Percentiles rank a stretch among this genome's conserved stretches.
These are phyloP conservation scores for Erysimum cheiri DNA, from an alignment of 441 rosid species.

Conservation along the genomic window DNA sequence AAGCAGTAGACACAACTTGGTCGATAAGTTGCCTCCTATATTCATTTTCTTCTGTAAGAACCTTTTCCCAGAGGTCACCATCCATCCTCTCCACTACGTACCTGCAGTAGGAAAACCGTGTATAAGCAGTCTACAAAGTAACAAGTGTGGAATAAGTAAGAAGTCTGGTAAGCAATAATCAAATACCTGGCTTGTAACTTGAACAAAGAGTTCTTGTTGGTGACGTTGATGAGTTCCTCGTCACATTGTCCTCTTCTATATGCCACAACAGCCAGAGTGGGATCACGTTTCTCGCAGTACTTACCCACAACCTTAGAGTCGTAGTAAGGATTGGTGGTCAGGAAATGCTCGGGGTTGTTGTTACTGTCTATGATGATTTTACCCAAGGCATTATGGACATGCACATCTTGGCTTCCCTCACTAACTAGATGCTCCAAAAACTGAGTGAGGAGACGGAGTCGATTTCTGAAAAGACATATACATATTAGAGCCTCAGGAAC, in stretches of 20 bases:
- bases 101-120: conserved; percentile 51
- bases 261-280: conserved; percentile 98
- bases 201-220: conserved; percentile 97
- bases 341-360: conserved; percentile 99
- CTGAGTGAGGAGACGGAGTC: conserved; percentile 97
- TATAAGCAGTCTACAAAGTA: conserved; percentile 31
- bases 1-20: conserved; percentile 99
- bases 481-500: conserved; percentile 28
- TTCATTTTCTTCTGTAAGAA: conserved; percentile 90
- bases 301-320: conserved; percentile 98
- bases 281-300: conserved; percentile 99
- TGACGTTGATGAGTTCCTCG: conserved; percentile 94
- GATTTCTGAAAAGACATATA: conserved; percentile 70
- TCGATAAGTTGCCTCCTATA: conserved; percentile 97
- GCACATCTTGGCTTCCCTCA: conserved; percentile 99
- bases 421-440: conserved; percentile 99
- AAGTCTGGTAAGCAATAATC: conserved; percentile 19
- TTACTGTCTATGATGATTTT: conserved; percentile 99
- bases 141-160: conserved; percentile 21
- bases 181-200: conserved; percentile 97
- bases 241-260: conserved; percentile 99
- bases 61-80: conserved; percentile 97
- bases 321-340: conserved; percentile 98
- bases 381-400: conserved; percentile 99
- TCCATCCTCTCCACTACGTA: conserved; percentile 99